Evolutionary conservation across 2,329 filamentous ascomycete genomes (phyloP), one percentile per base, ranked within the genome.

Genomic region (Xylaria sp.): DNA sequence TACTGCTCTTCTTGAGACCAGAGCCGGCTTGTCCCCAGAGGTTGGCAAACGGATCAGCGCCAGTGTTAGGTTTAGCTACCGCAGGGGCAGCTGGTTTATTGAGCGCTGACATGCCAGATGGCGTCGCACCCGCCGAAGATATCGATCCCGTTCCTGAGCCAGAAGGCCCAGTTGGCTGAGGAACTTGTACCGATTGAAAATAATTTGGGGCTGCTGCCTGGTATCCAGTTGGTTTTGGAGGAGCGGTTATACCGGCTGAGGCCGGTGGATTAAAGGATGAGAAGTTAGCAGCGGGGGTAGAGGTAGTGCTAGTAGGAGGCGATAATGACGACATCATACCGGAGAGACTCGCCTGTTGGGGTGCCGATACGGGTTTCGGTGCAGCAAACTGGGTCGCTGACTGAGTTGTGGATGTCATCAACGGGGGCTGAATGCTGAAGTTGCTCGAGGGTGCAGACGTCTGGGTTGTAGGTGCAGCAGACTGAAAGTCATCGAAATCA

Each of bases 401-500:
- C 53, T 79, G 82, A 0, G 87, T 81, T 4, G 82, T 84, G 5
- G 82, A 80, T 15, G 83, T 83, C 57, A 81, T 78, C 65, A 84
- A 75, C 1, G 83, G 78, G 15, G 81, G 69, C 71, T 83, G 69
- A 70, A 85, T 71, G 73, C 80, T 69, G 67, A 80, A 67, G 66
- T 75, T 67, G 70, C 75, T 69, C 71, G 83, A 79, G 19, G 83
- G 76, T 40, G 83, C 77, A 17, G 82, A 75, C 11, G 72, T 53
- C 43, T 77, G 77, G 14, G 81, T 73, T 25, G 87, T 80, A 3
- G 89, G 86, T 2, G 90, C 81, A 14, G 94, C 94, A 19, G 93
- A 96, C 77, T 97, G 92, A 83, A 98, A 98, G 74, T 99, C 95
- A 74, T 98, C 95, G 73, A 98, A 98, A 67, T 97, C 95, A 69